Evolutionary conservation across 495 filamentous ascomycete genomes (phyloP), one percentile per base, ranked within the genome.

Genomic region (Astrocystis sublimbata): DNA sequence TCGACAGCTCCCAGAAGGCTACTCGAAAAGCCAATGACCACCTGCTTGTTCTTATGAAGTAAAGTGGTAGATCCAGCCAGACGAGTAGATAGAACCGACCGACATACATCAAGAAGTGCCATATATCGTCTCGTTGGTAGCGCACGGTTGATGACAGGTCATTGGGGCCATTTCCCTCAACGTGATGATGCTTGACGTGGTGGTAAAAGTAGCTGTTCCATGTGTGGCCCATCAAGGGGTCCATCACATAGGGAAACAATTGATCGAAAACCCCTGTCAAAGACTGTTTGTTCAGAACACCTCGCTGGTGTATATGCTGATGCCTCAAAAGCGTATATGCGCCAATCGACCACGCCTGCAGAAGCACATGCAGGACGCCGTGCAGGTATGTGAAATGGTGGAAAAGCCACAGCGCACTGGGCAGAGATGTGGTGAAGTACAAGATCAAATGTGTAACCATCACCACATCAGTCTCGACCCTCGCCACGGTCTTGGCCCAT

Each of bases 181-280:
- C 86, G 65, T 92, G 90, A 68, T 92, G 90, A 70, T 90, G 88
- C 75, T 93, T 92, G 62, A 92, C 88, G 64, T 92, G 90, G 71
- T 93, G 90, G 66, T 91, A 92, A 69, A 81, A 93, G 72, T 92
- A 93, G 9, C 84, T 87, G 71, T 92, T 88, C 88, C 88, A 92
- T 0, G 90, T 92, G 65, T 92, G 89, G 2, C 90, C 90, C 79
- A 89, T 88, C 61, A 93, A 70, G 2, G 90, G 90, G 63, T 91
- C 88, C 28, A 84, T 74, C 17, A 92, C 67, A 65, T 92, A 93
- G 2, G 90, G 90, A 68, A 91, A 93, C 1, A 77, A 36, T 4
- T 68, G 64, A 67, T 92, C 89, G 58, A 81, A 85, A 1, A 66
- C 43, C 8, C 42, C 59, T n/a, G 67, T 52, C 61, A 52, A 45